Base-by-base conservation (phyloP, 164 flowering plant species). In the Litsea cubeba region DNA sequence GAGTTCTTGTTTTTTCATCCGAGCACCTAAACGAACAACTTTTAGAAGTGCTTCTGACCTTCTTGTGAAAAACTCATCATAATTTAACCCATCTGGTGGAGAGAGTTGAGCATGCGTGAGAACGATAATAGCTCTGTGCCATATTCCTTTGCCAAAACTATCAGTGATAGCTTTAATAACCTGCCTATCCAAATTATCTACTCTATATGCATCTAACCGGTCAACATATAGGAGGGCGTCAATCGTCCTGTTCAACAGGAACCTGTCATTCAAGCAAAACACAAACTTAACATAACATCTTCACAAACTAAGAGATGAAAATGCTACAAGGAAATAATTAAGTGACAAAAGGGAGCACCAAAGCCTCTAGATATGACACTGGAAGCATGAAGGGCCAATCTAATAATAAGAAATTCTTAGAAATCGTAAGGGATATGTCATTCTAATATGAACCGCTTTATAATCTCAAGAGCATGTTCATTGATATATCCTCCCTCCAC, bases 201-300 rank as follows among this genome's bases (percentile, higher is more conserved):
- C 97, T 74, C 99, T 85, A 79, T 96, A 96, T 24, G 87, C 84
- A 85, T 96, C 99, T 81, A 96, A 74, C 1, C 99, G 98, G 72
- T 96, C 99, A 79, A 96, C 97, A 78, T 90, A 96, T 65, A 96
- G 91, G 76, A 96, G 81, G 75, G 92, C 89, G 84, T 96, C 98
- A 25, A 96, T 91, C 24, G 97, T 96, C 87, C 89, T 96, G 83
- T 92, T 87, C 85, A 96, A 74, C 71, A 96, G 35, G 75, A 91
- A 94, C 75, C 99, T 96, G 89, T 68, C n/a, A 76, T 46, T 67
- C 71, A 57, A 73, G 70, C 69, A 60, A 65, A 65, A 60, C 70
- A 26, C 24, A 62, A 62, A 64, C 35, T 40, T 40, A 12, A 66
- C 49, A 71, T 23, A 18, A 66, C 35, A 40, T 8, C 11, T 8